Conservation (phyloP, 2,329 filamentous ascomycete genomes). For the Diaporthe australafricana region DNA sequence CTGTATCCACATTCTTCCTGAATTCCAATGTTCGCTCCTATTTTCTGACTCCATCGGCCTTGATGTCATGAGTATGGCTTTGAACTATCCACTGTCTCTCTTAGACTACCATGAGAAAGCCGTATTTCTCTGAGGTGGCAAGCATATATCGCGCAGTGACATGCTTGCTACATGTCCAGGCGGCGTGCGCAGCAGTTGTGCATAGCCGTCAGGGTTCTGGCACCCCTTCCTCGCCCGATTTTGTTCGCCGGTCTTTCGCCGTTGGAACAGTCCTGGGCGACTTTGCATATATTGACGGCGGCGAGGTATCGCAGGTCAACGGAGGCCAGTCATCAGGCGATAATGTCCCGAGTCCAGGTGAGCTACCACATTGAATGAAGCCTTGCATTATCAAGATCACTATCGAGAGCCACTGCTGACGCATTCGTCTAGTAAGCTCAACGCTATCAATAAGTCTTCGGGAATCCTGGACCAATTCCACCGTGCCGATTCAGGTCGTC, state of each 20-base stretch:
- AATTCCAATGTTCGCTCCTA: neutral
- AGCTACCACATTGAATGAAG: neutral
- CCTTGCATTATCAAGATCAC: neutral
- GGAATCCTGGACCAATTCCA: conserved; percentile 49
- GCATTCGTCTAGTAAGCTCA: conserved; percentile 43
- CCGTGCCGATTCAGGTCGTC: conserved; percentile 45
- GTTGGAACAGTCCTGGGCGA: conserved; percentile 46
- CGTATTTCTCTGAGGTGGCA: conserved; percentile 20
- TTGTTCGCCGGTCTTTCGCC: conserved; percentile 27
- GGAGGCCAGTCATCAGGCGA: conserved; percentile 40
- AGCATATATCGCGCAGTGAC: neutral
- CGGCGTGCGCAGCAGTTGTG: neutral
- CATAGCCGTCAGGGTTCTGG: neutral
- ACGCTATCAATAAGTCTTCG: conserved; percentile 50
- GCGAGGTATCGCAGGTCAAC: conserved; percentile 46
- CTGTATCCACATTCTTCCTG: neutral
- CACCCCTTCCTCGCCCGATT: conserved; percentile 2
- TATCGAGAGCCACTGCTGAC: neutral
- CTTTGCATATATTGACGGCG: conserved; percentile 53
- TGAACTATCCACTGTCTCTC: neutral
- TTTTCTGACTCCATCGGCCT: neutral
- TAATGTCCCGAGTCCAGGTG: conserved; percentile 37
- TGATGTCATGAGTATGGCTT: conserved; percentile 1
- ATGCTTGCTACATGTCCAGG: neutral
- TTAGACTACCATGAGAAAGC: conserved; percentile 6